A percentile compares a stretch with the other conserved stretches of the same genome.
Conservation (phyloP, 1,139 yeast species). For the Kurtzmaniella quercitrusa region DNA sequence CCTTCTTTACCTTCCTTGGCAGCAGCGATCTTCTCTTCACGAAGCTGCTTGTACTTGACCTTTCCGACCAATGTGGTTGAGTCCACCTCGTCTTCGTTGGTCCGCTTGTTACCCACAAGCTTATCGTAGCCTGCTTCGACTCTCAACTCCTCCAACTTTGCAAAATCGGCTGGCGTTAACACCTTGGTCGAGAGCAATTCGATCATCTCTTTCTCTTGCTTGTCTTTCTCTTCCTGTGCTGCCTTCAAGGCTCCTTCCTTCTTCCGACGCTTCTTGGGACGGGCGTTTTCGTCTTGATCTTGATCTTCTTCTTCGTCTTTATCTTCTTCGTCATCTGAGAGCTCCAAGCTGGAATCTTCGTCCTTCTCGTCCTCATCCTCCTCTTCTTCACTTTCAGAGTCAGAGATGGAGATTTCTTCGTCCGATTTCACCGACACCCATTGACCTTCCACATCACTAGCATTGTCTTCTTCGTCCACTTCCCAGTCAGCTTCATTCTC, state of each 20-base stretch:
- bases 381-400: slow-evolving; percentile 24
- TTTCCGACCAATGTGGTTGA: slow-evolving; percentile 77
- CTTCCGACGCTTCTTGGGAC: slow-evolving; percentile 16
- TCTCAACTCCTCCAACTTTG: slow-evolving; percentile 83
- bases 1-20: slow-evolving; percentile 92
- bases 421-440: slow-evolving; percentile 61
- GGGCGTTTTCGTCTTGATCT: slow-evolving; percentile 28
- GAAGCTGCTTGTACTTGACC: slow-evolving; percentile 75
- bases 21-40: slow-evolving; percentile 86
- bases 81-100: slow-evolving; percentile 82
- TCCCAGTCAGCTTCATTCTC: slow-evolving; percentile 45
- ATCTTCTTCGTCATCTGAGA: slow-evolving; percentile 14
- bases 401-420: slow-evolving; percentile 50
- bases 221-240: slow-evolving; percentile 19
- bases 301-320: slow-evolving; percentile 22
- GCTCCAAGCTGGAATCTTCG: slow-evolving; percentile 38
- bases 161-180: slow-evolving; percentile 95
- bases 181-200: slow-evolving; percentile 71
- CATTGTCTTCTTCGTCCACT: slow-evolving; percentile 39
- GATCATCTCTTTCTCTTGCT: slow-evolving; percentile 46
- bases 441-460: slow-evolving; percentile 58
- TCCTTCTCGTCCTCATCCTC: slow-evolving; percentile 23
- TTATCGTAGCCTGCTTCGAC: slow-evolving; percentile 81
- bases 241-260: slow-evolving; percentile 16
- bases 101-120: slow-evolving; percentile 54